Evolutionary conservation across 2,329 filamentous ascomycete genomes (phyloP).

Genomic region (Metarhizium brunneum): DNA sequence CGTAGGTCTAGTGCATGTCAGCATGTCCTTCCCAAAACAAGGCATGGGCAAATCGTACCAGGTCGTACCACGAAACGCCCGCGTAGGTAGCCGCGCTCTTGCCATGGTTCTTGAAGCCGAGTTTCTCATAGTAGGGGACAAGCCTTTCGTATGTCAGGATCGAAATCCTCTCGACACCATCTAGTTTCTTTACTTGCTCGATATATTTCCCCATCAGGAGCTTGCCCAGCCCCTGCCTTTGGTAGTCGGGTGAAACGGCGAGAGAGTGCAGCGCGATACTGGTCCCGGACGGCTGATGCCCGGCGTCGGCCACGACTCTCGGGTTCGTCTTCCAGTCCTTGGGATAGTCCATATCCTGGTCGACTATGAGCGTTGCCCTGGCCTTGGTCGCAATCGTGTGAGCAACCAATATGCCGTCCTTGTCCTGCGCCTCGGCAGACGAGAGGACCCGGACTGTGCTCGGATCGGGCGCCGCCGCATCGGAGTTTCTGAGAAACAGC

Average conservation of each 20-base stretch:
- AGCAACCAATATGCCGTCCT: conserved; percentile 13
- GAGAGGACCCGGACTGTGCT: conserved; percentile 8
- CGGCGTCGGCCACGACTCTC: conserved; percentile 8
- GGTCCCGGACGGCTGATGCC: conserved; percentile 14
- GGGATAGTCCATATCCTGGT: conserved; percentile 19
- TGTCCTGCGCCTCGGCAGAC: neutral
- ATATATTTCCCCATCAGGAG: conserved; percentile 15
- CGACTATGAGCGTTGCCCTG: conserved; percentile 9
- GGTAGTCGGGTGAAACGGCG: conserved; percentile 16
- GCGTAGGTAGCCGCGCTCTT: conserved; percentile 21
- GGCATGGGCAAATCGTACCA: conserved; percentile 12
- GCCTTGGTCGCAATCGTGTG: conserved; percentile 20
- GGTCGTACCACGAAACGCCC: conserved; percentile 20
- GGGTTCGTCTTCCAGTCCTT: conserved; percentile 14
- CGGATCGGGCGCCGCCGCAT: neutral
- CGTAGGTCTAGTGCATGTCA: too few species aligned
- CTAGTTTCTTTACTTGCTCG: conserved; percentile 10
- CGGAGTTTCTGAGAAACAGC: conserved; percentile 10
- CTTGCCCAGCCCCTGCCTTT: conserved; percentile 18
- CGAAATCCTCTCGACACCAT: conserved; percentile 15
- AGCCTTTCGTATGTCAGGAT: conserved; percentile 21
- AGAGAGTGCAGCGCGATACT: conserved; percentile 20
- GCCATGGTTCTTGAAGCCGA: conserved; percentile 21
- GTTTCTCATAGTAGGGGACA: conserved; percentile 18
- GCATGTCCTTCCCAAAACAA: too few species aligned